Evolutionary conservation across 768 basidiomycete species (phyloP).

Genomic region (Atractiella rhizophila): DNA sequence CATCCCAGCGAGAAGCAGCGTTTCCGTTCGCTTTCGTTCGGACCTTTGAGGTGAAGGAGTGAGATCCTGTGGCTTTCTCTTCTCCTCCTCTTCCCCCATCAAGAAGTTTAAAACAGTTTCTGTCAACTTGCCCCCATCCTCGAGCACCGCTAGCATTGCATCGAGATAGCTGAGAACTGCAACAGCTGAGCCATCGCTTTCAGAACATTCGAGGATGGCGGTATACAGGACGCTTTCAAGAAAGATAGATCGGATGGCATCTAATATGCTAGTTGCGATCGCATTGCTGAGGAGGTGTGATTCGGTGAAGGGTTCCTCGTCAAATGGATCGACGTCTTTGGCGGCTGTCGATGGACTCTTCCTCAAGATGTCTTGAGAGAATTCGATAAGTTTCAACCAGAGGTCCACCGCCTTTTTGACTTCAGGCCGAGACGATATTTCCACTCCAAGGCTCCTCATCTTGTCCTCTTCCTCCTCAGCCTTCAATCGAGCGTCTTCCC

Average conservation of each 20-base stretch:
- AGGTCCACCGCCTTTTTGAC: slow-evolving; percentile 61
- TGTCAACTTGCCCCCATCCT: slow-evolving; percentile 35
- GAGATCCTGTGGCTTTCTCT: slow-evolving; percentile 13
- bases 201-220: slow-evolving; percentile 75
- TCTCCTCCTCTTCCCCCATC: slow-evolving; percentile 48
- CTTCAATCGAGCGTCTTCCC: slow-evolving; percentile 6
- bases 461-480: slow-evolving; percentile 29
- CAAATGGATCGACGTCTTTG: slow-evolving; percentile 3
- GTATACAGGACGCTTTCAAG: slow-evolving; percentile 82
- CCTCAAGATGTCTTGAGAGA: slow-evolving; percentile 62
- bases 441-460: slow-evolving; percentile 31
- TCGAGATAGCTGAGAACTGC: slow-evolving; percentile 91
- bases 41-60: background rate
- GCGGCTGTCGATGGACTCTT: background rate
- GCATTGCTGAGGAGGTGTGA: slow-evolving; percentile 45
- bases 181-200: slow-evolving; percentile 75
- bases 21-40: too few species aligned
- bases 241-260: slow-evolving; percentile 60
- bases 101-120: slow-evolving; percentile 53
- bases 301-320: slow-evolving; percentile 3
- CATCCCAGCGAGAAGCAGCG: too few species aligned
- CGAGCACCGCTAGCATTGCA: slow-evolving; percentile 51
- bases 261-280: slow-evolving; percentile 57
- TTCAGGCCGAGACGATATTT: slow-evolving; percentile 45
- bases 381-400: slow-evolving; percentile 71